These are phyloP conservation scores for Xerocomus amazonicus DNA, from an alignment of 1,284 basidiomycete genomes.

Conservation along the genomic window DNA sequence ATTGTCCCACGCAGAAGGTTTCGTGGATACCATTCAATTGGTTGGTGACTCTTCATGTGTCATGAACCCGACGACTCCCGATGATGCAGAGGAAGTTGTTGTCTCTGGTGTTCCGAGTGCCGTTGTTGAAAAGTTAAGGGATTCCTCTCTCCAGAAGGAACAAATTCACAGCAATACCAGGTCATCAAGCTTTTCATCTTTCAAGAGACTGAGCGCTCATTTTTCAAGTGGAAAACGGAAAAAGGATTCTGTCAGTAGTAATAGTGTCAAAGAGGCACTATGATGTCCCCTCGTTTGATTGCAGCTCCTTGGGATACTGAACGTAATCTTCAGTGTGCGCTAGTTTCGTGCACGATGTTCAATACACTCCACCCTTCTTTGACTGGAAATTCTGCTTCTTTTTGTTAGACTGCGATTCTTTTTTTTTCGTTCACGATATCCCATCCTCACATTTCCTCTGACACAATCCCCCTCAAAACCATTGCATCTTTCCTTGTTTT, in stretches of 20 bases:
- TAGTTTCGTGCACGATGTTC: constrained; percentile 12
- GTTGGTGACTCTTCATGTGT: constrained; percentile 47
- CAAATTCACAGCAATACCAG: constrained; percentile 51
- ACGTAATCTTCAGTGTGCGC: constrained; percentile 14
- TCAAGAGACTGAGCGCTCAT: constrained; percentile 51
- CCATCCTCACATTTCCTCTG: constrained; percentile 1
- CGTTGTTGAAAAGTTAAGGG: constrained; percentile 3
- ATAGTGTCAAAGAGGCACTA: constrained; percentile 27
- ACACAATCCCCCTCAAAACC: constrained; percentile 11
- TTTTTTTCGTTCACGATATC: constrained; percentile 13
- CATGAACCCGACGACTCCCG: constrained; percentile 21
- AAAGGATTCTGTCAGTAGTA: constrained; percentile 49
- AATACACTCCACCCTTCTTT: constrained; percentile 8
- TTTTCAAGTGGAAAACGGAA: constrained; percentile 42
- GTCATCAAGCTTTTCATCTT: constrained; percentile 44
- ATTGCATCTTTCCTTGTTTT: constrained; percentile 11
- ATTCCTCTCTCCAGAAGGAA: too few relatives aligned
- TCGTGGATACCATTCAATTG: constrained; percentile 48
- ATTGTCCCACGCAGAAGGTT: constrained; percentile 5
- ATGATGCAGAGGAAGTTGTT: too few relatives aligned
- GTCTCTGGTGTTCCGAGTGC: too few relatives aligned
- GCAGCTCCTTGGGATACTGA: constrained; percentile 10
- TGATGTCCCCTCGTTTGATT: constrained; percentile 21
- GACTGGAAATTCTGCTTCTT: constrained; percentile 6
- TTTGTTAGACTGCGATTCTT: constrained; percentile 2